Percentiles rank a stretch among this genome's conserved stretches.
Conservation (phyloP, 768 basidiomycete species). For the Lactifluus piperatus region DNA sequence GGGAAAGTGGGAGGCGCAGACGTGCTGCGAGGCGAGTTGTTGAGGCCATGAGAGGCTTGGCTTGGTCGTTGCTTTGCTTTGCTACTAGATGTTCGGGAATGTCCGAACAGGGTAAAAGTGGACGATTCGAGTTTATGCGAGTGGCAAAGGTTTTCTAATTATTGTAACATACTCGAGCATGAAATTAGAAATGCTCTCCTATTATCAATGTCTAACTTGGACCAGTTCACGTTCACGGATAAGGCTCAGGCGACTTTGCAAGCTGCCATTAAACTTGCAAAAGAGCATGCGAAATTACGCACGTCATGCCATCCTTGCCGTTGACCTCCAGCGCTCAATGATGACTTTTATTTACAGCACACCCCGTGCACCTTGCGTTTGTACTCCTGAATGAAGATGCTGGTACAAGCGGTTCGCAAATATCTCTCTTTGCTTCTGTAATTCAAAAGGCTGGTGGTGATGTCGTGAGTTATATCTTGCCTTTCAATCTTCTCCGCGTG, state of each 20-base stretch:
- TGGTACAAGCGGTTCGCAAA: slow-evolving; percentile 30
- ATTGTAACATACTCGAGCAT: no score
- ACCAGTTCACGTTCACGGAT: slow-evolving; percentile 81
- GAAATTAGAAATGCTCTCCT: no score
- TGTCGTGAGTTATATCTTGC: slow-evolving; percentile 40
- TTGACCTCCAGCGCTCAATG: not conserved
- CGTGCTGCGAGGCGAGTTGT: slow-evolving; percentile 11
- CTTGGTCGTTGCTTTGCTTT: not conserved
- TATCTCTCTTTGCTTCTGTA: slow-evolving; percentile 68
- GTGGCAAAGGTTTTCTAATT: no score
- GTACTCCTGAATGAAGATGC: slow-evolving; percentile 67
- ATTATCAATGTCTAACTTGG: slow-evolving; percentile 43
- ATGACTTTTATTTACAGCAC: slow-evolving; percentile 36
- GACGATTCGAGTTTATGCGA: no score
- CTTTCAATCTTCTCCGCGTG: not conserved
- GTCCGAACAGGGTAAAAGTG: not conserved
- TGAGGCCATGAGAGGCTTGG: slow-evolving; percentile 12
- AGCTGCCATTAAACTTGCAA: slow-evolving; percentile 71
- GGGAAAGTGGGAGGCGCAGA: slow-evolving; percentile 17
- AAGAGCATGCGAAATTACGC: slow-evolving; percentile 78
- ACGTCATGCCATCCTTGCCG: slow-evolving; percentile 19
- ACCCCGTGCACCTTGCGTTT: slow-evolving; percentile 77
- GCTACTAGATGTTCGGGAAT: not conserved
- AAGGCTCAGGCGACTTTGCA: slow-evolving; percentile 64
- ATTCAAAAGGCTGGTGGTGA: slow-evolving; percentile 82